Conservation (phyloP, 495 filamentous ascomycete species). For the Hypoxylon intermedium region DNA sequence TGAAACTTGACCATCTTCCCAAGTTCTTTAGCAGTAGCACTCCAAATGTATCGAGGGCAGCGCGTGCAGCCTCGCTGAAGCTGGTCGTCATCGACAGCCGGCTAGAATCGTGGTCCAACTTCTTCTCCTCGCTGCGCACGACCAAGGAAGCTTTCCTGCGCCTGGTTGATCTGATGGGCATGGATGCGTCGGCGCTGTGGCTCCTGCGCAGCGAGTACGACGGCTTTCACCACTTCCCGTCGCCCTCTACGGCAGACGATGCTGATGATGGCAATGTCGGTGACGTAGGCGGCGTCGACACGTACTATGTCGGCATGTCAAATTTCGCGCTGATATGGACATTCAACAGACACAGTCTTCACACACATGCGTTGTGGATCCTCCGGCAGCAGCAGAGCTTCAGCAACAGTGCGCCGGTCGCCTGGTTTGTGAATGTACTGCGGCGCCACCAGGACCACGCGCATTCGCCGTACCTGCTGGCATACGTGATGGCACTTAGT, state of each 20-base stretch:
- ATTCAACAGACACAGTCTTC: conserved; percentile 14
- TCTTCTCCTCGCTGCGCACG: conserved; percentile 15
- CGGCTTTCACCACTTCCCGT: conserved; percentile 27
- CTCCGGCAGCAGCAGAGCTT: conserved; percentile 19
- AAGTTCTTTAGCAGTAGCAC: conserved; percentile 14
- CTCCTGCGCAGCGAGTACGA: conserved; percentile 34
- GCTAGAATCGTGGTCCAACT: conserved; percentile 28
- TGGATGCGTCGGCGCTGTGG: conserved; percentile 32
- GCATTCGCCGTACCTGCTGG: conserved; percentile 31
- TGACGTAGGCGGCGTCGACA: conserved; percentile 4
- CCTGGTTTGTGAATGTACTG: conserved; percentile 31
- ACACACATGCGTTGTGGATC: conserved; percentile 31
- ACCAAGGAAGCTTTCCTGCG: conserved; percentile 26
- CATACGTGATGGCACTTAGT: conserved; percentile 31
- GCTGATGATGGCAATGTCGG: not conserved
- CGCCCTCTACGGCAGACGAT: not conserved
- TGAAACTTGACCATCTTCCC: conserved; percentile 13
- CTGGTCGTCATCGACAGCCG: conserved; percentile 27
- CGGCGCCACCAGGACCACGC: conserved; percentile 23
- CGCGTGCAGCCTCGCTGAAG: conserved; percentile 14
- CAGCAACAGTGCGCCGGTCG: conserved; percentile 15
- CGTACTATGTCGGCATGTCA: conserved; percentile 39
- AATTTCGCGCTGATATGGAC: conserved; percentile 39
- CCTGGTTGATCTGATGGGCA: conserved; percentile 22
- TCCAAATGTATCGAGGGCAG: not conserved